Conservation (phyloP, 106 monocot genomes). For the Dendrobium chrysotoxum region DNA sequence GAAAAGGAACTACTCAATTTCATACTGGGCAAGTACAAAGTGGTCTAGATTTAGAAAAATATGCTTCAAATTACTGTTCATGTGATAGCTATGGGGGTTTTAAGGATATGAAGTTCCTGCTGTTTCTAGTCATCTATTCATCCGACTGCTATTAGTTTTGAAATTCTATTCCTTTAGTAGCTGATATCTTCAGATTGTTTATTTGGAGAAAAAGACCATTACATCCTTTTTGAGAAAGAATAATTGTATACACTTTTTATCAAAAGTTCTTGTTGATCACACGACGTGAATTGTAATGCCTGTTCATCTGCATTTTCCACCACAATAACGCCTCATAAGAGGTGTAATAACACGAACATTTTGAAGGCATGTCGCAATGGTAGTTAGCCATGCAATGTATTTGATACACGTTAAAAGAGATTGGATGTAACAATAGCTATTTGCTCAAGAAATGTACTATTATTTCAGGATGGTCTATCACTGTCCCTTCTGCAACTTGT, state of each 20-base stretch:
- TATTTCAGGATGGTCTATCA: conserved; percentile 82
- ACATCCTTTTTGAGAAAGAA: neutral
- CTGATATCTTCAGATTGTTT: conserved; percentile 2
- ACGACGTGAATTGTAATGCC: neutral
- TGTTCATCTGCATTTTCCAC: neutral
- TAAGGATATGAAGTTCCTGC: neutral
- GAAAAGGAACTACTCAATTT: neutral
- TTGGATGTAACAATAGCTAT: neutral
- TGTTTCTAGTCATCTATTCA: neutral
- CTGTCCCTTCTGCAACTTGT: conserved; percentile 97
- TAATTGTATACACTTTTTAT: neutral
- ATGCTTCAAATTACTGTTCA: neutral
- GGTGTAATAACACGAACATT: neutral
- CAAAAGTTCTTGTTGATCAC: neutral
- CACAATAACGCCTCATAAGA: neutral
- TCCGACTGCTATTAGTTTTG: neutral
- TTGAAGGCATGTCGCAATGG: neutral
- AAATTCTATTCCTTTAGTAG: neutral
- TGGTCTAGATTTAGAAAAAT: neutral
- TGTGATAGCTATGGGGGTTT: neutral
- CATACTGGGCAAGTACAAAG: neutral
- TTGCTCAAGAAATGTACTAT: neutral
- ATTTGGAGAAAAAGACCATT: neutral
- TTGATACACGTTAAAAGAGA: neutral
- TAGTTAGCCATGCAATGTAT: neutral